Evolutionary conservation across 129 eudicot species (phyloP).

Genomic region (Artemisia annua): DNA sequence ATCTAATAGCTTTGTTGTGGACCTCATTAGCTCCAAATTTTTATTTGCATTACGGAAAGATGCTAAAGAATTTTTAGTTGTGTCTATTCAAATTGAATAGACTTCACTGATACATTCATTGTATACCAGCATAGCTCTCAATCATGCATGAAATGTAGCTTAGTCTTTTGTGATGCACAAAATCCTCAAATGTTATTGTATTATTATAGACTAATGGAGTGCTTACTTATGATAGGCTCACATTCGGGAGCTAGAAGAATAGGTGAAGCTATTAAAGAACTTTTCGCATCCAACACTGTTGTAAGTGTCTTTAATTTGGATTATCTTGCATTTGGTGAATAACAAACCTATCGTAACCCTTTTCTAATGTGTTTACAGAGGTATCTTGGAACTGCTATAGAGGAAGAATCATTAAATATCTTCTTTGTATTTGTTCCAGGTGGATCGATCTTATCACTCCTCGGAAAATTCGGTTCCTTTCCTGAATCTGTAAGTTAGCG

Average conservation of each 20-base stretch:
- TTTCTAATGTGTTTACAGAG: slow-evolving; percentile 47
- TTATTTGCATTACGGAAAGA: background rate
- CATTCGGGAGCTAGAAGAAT: no score
- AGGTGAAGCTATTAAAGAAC: slow-evolving; percentile 92
- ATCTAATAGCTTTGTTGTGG: background rate
- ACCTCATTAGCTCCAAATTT: background rate
- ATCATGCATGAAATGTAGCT: no score
- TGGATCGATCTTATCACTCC: slow-evolving; percentile 90
- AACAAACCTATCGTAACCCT: slow-evolving; percentile 4
- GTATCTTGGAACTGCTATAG: slow-evolving; percentile 91
- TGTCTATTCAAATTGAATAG: no score
- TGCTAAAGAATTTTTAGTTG: no score
- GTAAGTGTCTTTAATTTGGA: slow-evolving; percentile 41
- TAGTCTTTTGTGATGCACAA: no score
- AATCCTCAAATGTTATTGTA: no score
- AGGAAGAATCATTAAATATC: slow-evolving; percentile 78
- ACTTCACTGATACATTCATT: no score
- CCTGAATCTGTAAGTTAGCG: slow-evolving; percentile 47
- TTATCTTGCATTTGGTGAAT: slow-evolving; percentile 6
- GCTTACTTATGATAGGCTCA: no score
- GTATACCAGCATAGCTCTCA: no score
- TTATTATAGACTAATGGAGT: no score
- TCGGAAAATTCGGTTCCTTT: slow-evolving; percentile 95
- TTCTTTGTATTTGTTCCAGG: slow-evolving; percentile 96
- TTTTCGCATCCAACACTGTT: slow-evolving; percentile 88